Evolutionary conservation across 495 filamentous ascomycete genomes (phyloP).

Genomic region (Xylaria cubensis): DNA sequence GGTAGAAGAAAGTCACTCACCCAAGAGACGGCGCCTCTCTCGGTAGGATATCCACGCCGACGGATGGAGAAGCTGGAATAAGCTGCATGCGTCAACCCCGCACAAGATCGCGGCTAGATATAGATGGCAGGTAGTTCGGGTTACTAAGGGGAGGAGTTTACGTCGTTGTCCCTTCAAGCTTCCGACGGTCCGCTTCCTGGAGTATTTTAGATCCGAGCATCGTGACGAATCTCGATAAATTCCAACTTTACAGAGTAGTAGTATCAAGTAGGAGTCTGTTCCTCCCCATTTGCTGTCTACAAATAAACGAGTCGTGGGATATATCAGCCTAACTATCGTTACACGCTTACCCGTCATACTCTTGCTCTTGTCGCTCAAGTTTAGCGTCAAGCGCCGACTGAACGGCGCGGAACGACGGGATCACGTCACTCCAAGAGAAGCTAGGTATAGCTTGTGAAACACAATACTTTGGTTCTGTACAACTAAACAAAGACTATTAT

Average conservation of each 20-base stretch:
- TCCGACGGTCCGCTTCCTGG: background rate
- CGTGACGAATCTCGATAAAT: background rate
- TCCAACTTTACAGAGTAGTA: background rate
- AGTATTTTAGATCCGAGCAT: background rate
- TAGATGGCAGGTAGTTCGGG: conserved; percentile 18
- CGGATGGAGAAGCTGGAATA: conserved; percentile 4
- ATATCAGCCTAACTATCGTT: background rate
- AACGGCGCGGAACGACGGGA: background rate
- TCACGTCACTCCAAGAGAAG: background rate
- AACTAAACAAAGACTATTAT: background rate
- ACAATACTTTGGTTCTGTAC: background rate
- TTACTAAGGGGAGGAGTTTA: background rate
- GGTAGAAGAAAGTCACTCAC: conserved; percentile 12
- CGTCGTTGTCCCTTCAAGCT: background rate
- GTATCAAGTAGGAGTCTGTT: background rate
- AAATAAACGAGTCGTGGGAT: background rate
- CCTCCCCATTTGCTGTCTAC: background rate
- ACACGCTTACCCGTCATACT: background rate
- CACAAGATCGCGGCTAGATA: conserved; percentile 19
- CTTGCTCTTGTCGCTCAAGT: background rate
- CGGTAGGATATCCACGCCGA: conserved; percentile 15
- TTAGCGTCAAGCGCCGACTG: background rate
- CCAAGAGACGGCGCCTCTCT: conserved; percentile 10
- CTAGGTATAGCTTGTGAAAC: background rate
- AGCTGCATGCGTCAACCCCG: conserved; percentile 21